phyloP scores from a whole-genome alignment of 1,139 yeast genomes.

The Taiozyma sp. region DNA sequence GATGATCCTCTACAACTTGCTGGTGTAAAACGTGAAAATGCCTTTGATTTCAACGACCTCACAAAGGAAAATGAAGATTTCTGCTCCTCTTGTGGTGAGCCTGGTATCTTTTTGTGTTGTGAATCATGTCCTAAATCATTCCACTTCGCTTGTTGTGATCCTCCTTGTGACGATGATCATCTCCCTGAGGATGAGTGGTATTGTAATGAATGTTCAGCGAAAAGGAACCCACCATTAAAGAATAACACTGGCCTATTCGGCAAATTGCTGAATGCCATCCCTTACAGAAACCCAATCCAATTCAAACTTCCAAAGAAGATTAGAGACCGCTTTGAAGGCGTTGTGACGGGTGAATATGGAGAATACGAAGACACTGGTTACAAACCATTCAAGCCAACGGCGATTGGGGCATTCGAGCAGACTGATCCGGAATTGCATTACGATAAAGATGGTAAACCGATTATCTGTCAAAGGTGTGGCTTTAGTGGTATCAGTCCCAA shows the following conservation, averaged over 20 bases:
- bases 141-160: constrained; percentile 88
- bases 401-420: constrained; percentile 35
- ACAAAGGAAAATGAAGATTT: constrained; percentile 67
- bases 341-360: constrained; percentile 62
- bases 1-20: constrained; percentile 22
- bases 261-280: constrained; percentile 53
- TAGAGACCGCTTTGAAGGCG: constrained; percentile 73
- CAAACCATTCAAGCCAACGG: constrained; percentile 45
- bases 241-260: constrained; percentile 45
- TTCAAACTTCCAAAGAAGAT: constrained; percentile 67
- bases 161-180: constrained; percentile 72
- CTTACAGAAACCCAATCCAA: constrained; percentile 63
- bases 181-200: constrained; percentile 91
- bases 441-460: constrained; percentile 52
- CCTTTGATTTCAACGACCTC: constrained; percentile 19
- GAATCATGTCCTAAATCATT: constrained; percentile 90
- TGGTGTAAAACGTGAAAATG: constrained; percentile 23
- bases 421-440: constrained; percentile 59
- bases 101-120: constrained; percentile 89
- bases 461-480: constrained; percentile 48
- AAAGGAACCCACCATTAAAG: constrained; percentile 25
- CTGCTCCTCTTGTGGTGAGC: constrained; percentile 83
- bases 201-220: constrained; percentile 66
- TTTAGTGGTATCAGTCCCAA: constrained; percentile 50
- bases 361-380: constrained; percentile 62